Percentiles rank a stretch among this genome's conserved stretches.
These are phyloP conservation scores for Micractinium sp. DNA, from an alignment of 139 green algal species.

Conservation along the genomic window DNA sequence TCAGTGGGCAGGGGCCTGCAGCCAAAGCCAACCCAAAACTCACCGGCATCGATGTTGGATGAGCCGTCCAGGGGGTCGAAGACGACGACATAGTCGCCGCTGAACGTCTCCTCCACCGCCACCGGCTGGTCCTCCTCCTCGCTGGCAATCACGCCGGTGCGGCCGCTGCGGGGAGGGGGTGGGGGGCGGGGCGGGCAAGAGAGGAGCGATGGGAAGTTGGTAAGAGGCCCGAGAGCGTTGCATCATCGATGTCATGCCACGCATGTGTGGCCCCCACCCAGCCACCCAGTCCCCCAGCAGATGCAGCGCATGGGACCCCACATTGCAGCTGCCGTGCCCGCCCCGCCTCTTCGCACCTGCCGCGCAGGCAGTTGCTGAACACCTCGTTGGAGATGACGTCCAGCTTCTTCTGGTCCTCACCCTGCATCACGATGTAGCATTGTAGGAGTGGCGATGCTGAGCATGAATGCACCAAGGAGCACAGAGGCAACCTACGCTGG, in stretches of 20 bases:
- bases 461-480: background rate
- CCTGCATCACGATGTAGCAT: conserved; percentile 47
- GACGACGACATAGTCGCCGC: conserved; percentile 96
- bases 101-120: conserved; percentile 93
- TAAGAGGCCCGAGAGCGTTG: no score
- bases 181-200: background rate
- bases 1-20: no score
- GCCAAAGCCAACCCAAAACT: conserved; percentile 1
- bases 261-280: no score
- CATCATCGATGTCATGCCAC: no score
- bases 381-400: conserved; percentile 99
- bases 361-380: conserved; percentile 91
- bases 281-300: no score
- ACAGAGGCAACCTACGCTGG: no score
- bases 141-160: conserved; percentile 87
- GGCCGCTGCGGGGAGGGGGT: conserved; percentile 6
- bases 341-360: conserved; percentile 38
- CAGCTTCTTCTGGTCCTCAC: conserved; percentile 99
- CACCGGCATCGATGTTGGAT: conserved; percentile 97
- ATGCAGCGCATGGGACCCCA: no score
- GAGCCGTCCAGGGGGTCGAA: conserved; percentile 99
- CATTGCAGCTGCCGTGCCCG: background rate
- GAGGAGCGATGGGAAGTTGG: background rate
- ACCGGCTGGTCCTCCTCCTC: conserved; percentile 98
- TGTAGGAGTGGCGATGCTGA: background rate